phyloP scores from a whole-genome alignment of 495 filamentous ascomycete species.

The Podospora appendiculata region DNA sequence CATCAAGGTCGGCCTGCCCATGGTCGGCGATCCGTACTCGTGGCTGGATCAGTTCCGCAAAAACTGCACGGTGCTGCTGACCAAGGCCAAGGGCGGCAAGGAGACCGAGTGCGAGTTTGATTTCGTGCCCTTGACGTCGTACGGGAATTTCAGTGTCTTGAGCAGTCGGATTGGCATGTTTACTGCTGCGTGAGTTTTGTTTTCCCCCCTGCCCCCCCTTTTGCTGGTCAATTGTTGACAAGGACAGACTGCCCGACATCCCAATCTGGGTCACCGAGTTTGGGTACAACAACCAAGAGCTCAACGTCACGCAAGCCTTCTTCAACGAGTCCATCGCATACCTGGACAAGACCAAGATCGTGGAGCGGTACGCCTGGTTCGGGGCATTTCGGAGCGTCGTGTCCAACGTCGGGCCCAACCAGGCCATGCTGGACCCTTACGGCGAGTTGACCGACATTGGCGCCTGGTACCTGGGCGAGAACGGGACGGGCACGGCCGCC shows the following conservation, averaged over 20 bases:
- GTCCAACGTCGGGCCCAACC: conserved; percentile 63
- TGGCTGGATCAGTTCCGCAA: conserved; percentile 59
- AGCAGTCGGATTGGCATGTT: conserved; percentile 62
- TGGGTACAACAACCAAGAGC: conserved; percentile 42
- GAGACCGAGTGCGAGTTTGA: conserved; percentile 54
- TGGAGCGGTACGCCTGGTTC: conserved; percentile 64
- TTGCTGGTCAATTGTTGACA: neutral
- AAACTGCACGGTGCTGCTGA: conserved; percentile 39
- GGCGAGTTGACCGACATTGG: conserved; percentile 65
- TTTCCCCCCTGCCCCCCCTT: neutral
- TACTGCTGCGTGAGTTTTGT: conserved; percentile 33
- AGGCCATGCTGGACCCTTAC: conserved; percentile 52
- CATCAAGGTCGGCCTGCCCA: conserved; percentile 51
- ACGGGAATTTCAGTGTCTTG: conserved; percentile 65
- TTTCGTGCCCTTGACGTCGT: conserved; percentile 72
- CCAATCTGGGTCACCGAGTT: conserved; percentile 71
- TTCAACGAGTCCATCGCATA: conserved; percentile 56
- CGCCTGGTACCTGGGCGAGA: conserved; percentile 60
- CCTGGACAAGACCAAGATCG: conserved; percentile 52
- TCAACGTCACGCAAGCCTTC: conserved; percentile 51
- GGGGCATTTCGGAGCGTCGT: conserved; percentile 59
- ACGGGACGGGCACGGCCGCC: conserved; percentile 34
- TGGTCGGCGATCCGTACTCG: conserved; percentile 45
- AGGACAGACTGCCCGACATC: conserved; percentile 45
- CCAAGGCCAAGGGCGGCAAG: conserved; percentile 11